Evolutionary conservation across 805 yeast species (phyloP), one percentile per base, ranked within the genome.

Genomic region (Wickerhamomyces alni): DNA sequence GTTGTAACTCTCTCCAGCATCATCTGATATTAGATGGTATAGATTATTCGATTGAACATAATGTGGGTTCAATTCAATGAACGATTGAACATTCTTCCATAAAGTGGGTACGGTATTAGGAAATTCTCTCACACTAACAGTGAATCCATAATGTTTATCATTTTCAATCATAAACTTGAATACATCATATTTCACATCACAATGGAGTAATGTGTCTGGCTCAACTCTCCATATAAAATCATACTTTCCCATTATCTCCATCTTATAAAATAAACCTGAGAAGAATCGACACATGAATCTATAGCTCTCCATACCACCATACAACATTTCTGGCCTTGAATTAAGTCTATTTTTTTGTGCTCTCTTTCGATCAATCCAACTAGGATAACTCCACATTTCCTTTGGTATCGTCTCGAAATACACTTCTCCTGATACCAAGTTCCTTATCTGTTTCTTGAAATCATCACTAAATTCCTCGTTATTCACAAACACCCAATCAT

Each of bases 401-500:
- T 40, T 21, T 0, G 78, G 77, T 1, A 76, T 65, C 22, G 43
- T 45, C 2, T 69, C 70, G 47, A 71, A 76, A 5, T 49, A 52
- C 2, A 64, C 65, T 8, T 54, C 54, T 0, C 79, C 75, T 22
- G 76, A 67, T 3, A 68, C 61, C 9, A 51, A 38, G 8, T 46
- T 46, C 5, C 57, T 29, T 0, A 72, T 54, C 17, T 52, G 48
- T 12, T 42, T 36, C 17, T 61, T 60, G 44, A 75, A 73, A 8
- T 65, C 63, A 1, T 52, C 46, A 3, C 63, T 49, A 46, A 75
- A 75, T 1, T 65, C 66, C 40, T 63, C 61, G 45, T 75, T 70
- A 45, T 74, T 75, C 21, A 70, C 55, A 47, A 75, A 87, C 16
- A 84, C 84, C 95, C 95, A 87, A 47, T 89, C 95, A 55, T 87